Evolutionary conservation across 2,329 filamentous ascomycete genomes (phyloP), one percentile per base, ranked within the genome.

Genomic region (Immersiporthe knoxdaviesiana): DNA sequence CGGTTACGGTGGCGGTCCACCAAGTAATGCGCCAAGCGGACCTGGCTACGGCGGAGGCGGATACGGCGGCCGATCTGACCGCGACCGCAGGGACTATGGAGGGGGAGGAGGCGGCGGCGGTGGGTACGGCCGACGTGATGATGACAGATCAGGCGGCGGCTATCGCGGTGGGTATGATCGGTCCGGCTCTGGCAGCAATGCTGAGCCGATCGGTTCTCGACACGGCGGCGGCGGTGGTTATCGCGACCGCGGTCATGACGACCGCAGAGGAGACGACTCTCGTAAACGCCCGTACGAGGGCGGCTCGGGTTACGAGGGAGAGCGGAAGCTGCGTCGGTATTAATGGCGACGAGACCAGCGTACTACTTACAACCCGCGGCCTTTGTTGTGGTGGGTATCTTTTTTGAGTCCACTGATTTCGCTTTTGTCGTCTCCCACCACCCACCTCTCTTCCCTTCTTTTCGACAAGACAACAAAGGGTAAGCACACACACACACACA

Each of bases 261-360:
- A 72, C 70, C 52, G 79, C 79, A 85, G 76, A 79, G 79, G 71
- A 50, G 87, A 89, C 74, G 86, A 87, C 73, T 84, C 82, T 80
- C 80, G 88, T 78, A 87, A 92, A 84, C 88, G 90, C 78, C 85
- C 89, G 65, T 93, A 92, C 80, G 94, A 97, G 65, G 91, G 91
- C 77, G 90, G 90, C 78, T 70, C 70, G 30, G 87, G 88, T 73
- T 91, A 94, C 81, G 93, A 97, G 77, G 94, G 97, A 79, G 87
- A 88, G 63, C 81, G 87, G 69, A 91, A 91, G 79, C 77, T 90
- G 72, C 87, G 88, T 72, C 87, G 88, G 72, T 91, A 91, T 81
- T 90, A 83, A 71, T 69, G 27, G 82, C 77, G 77, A 78, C 77
- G 79, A 78, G 75, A 71, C 56, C 70, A 63, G 60, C 71, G 72